Base-by-base conservation (phyloP, 1,284 basidiomycete species). In the Tilletia caries region DNA sequence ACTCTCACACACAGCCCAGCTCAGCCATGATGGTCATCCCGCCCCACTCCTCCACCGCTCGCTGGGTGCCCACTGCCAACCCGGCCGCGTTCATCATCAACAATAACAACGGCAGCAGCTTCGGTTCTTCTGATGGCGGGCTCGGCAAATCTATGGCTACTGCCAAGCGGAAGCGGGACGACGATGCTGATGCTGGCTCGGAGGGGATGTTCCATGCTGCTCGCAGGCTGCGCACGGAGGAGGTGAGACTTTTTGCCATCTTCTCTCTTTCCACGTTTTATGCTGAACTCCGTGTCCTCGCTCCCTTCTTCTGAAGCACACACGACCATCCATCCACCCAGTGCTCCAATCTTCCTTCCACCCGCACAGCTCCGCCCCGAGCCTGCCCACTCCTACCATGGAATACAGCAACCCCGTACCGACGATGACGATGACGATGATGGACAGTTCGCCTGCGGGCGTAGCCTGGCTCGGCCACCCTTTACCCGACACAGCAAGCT, bases 51-150 rank as follows among this genome's bases (percentile, higher is more conserved):
- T 62, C 58, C 32, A 62, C 58, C 8, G 27, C 58, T 34, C 58
- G 58, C 58, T 62, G 58, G 58, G 58, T 62, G 8, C 58, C 58
- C 6, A 62, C 58, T 13, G 58, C 58, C 58, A 29, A 20, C 32
- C 20, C 58, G 27, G 18, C 32, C 58, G 32, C 27, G 20, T 33
- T 20, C 58, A 27, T 13, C n/a, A 13, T 29, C 52, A 58, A 25
- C 23, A 25, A 58, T 27, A 6, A 25, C 48, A 62, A 37, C 58
- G 32, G 58, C 32, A 15, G 8, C 58, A 29, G 3, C 29, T 54
- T 54, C 29, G 52, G 23, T 23, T 41, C 37, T 6, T n/a, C n/a
- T n/a, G n/a, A n/a, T n/a, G 52, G n/a, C 23, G 29, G 15, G 5
- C 23, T 13, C 52, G 27, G 27, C 27, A 62, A 62, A 29, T 27